Conservation (phyloP, 78 protist genomes). For the Chrysochromulina parva region DNA sequence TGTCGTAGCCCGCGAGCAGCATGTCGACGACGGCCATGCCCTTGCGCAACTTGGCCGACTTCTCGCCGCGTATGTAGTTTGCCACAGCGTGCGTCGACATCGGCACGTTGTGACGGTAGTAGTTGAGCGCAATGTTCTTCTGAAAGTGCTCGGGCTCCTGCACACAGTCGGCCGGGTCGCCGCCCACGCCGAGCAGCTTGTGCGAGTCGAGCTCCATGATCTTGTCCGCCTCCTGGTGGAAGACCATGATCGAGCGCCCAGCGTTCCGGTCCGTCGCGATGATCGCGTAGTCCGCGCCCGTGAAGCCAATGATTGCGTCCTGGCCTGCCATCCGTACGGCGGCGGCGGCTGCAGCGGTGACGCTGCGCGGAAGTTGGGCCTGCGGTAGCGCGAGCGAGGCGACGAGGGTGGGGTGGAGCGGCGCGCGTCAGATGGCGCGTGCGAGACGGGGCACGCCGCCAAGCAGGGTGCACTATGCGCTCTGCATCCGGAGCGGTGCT, state of each 20-base stretch:
- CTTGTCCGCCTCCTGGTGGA: constrained; percentile 49
- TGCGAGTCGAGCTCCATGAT: constrained; percentile 32
- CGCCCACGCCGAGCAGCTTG: constrained; percentile 54
- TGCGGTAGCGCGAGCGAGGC: too few relatives aligned
- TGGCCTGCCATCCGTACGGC: not conserved
- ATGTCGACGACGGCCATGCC: constrained; percentile 32
- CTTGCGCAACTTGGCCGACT: constrained; percentile 54
- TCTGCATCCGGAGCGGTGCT: too few relatives aligned
- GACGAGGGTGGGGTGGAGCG: too few relatives aligned
- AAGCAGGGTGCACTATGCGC: too few relatives aligned
- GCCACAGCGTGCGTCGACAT: constrained; percentile 57
- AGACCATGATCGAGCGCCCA: constrained; percentile 34
- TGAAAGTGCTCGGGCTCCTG: constrained; percentile 52
- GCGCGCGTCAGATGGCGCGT: too few relatives aligned
- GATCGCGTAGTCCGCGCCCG: constrained; percentile 53
- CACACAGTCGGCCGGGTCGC: constrained; percentile 56
- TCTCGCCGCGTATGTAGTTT: constrained; percentile 49
- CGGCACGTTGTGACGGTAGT: not conserved
- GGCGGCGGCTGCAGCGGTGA: too few relatives aligned
- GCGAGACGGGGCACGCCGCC: too few relatives aligned
- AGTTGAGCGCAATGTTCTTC: constrained; percentile 51
- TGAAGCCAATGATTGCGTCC: not conserved
- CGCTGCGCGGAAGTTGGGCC: too few relatives aligned
- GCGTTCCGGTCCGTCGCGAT: constrained; percentile 38
- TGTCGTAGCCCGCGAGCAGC: constrained; percentile 69